phyloP scores from a whole-genome alignment of 1,139 yeast genomes.

The Blastobotrys ciferrii region DNA sequence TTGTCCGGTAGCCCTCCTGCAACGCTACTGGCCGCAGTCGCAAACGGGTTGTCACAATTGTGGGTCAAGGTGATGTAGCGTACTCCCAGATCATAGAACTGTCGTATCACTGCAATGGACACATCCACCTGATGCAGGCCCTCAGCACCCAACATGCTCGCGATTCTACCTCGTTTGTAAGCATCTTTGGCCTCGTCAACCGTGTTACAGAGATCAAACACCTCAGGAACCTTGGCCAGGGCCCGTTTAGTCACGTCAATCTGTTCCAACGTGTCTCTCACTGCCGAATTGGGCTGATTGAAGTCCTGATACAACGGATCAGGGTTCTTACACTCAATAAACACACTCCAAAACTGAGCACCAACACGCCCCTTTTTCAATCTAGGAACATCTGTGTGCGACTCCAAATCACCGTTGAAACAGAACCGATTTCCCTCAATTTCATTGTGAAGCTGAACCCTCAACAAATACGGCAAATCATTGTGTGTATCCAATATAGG shows the following conservation, averaged over 20 bases:
- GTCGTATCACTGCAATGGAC: constrained; percentile 49
- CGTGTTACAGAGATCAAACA: constrained; percentile 42
- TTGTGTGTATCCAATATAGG: constrained; percentile 24
- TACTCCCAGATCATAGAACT: constrained; percentile 49
- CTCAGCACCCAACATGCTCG: constrained; percentile 52
- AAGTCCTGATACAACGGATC: constrained; percentile 21
- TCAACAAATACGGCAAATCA: constrained; percentile 22
- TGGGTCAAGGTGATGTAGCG: constrained; percentile 53
- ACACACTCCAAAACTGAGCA: constrained; percentile 23
- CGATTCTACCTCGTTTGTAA: constrained; percentile 40
- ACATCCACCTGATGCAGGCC: constrained; percentile 53
- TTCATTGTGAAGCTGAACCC: constrained; percentile 20
- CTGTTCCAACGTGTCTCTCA: constrained; percentile 53
- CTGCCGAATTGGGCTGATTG: constrained; percentile 32
- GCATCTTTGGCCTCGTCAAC: constrained; percentile 42
- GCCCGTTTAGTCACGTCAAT: constrained; percentile 50
- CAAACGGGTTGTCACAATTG: constrained; percentile 56
- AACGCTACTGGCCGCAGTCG: constrained; percentile 51
- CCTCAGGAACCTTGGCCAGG: constrained; percentile 41
- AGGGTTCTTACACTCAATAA: constrained; percentile 18
- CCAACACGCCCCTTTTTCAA: constrained; percentile 22
- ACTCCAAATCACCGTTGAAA: constrained; percentile 17
- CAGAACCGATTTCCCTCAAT: constrained; percentile 16
- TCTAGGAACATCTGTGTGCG: constrained; percentile 22
- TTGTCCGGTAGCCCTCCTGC: constrained; percentile 46